A percentile compares a stretch with the other conserved stretches of the same genome.
phyloP scores from a whole-genome alignment of 2,329 filamentous ascomycete genomes.

The Hymenoscyphus infarciens region DNA sequence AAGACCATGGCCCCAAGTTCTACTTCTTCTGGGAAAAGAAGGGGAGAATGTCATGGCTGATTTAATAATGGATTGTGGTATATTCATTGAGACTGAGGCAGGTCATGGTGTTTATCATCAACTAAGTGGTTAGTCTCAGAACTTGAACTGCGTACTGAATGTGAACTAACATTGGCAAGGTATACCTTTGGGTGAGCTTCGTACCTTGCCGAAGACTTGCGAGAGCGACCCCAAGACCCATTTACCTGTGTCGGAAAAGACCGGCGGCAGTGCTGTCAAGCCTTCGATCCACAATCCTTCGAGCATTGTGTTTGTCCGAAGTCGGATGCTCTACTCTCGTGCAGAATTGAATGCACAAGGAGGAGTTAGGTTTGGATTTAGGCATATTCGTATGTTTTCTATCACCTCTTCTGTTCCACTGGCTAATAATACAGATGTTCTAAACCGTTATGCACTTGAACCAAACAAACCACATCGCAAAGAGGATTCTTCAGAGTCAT shows the following conservation, averaged over 20 bases:
- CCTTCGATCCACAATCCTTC: constrained; percentile 40
- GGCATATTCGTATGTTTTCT: constrained; percentile 69
- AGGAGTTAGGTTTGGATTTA: constrained; percentile 67
- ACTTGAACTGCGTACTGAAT: not conserved
- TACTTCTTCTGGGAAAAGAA: constrained; percentile 68
- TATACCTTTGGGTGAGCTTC: constrained; percentile 30
- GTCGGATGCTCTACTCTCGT: constrained; percentile 80
- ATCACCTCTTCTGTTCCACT: constrained; percentile 19
- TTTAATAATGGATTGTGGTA: constrained; percentile 70
- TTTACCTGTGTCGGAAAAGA: not conserved
- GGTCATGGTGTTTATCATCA: constrained; percentile 69
- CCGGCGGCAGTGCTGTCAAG: not conserved
- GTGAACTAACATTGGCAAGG: constrained; percentile 20
- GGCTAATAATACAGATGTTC: constrained; percentile 57
- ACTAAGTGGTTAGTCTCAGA: constrained; percentile 60
- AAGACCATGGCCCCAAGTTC: constrained; percentile 70
- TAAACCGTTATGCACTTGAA: constrained; percentile 62
- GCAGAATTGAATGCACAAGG: constrained; percentile 67
- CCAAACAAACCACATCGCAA: not conserved
- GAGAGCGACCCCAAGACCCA: not conserved
- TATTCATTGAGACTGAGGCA: constrained; percentile 64
- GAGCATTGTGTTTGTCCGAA: constrained; percentile 71
- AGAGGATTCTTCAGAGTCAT: constrained; percentile 1
- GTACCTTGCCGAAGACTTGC: not conserved
- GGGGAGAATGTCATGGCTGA: constrained; percentile 76